These are phyloP conservation scores for Plantago lanceolata DNA, from an alignment of 305 asterid genomes.

Conservation along the genomic window DNA sequence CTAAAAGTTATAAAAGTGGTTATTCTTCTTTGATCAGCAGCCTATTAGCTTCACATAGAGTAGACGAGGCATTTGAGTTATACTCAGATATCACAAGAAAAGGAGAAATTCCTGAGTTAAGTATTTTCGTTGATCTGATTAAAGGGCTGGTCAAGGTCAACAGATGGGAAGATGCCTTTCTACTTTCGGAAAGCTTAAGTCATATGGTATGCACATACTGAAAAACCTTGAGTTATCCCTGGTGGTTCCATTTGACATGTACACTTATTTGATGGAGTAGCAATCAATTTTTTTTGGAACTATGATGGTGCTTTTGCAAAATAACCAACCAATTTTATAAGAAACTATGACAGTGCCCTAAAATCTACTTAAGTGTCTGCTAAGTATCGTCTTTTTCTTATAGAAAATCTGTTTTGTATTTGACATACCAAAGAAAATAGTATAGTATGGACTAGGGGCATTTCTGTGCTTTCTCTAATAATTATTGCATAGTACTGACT, in stretches of 20 bases:
- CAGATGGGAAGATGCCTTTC: slow-evolving; percentile 72
- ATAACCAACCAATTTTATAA: background rate
- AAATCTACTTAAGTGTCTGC: background rate
- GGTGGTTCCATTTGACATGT: background rate
- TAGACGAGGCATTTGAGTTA: slow-evolving; percentile 63
- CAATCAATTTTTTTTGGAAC: slow-evolving; percentile 1
- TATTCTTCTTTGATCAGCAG: slow-evolving; percentile 57
- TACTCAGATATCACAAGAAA: slow-evolving; percentile 45
- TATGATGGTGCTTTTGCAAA: slow-evolving; percentile 1
- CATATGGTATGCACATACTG: slow-evolving; percentile 44
- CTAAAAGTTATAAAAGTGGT: slow-evolving; percentile 30
- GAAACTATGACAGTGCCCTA: background rate
- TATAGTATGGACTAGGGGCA: background rate
- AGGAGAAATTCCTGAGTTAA: slow-evolving; percentile 65
- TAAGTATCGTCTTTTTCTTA: background rate
- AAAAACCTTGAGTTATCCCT: slow-evolving; percentile 10
- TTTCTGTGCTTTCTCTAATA: background rate
- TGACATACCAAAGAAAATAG: background rate
- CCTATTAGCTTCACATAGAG: slow-evolving; percentile 43
- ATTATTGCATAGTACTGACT: slow-evolving; percentile 11
- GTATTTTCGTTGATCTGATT: slow-evolving; percentile 49
- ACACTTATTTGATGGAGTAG: background rate
- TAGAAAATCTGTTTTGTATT: background rate
- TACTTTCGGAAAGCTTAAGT: slow-evolving; percentile 67
- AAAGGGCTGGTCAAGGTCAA: slow-evolving; percentile 58